Evolutionary conservation across 768 basidiomycete genomes (phyloP), one percentile per base, ranked within the genome.

Genomic region (Calocybe gangraenosa): DNA sequence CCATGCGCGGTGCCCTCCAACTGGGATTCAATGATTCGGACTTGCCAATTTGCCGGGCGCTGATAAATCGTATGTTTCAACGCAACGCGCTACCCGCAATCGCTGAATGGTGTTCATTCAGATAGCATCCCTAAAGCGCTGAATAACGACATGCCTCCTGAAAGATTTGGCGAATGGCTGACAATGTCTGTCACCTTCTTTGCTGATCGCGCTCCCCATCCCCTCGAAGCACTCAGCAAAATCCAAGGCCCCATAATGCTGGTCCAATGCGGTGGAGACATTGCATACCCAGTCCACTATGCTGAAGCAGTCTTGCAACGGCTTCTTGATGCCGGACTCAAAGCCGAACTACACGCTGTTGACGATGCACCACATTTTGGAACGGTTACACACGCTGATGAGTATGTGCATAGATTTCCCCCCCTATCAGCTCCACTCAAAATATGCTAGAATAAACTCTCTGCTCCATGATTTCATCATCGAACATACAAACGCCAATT

Each of bases 331-430:
- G 66, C 64, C 1, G 62, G 57, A 0, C 43, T 69, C 3, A 41
- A 60, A 11, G 66, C 58, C n/a, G 53, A 54, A 3, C 22, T 70
- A 0, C 30, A 55, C 1, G 41, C 46, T 1, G 52, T 68, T 3
- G 46, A 55, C 6, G 57, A 57, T 6, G 68, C 68, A 7, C 63
- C 68, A 2, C 69, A 70, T 48, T 68, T 67, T 38, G 68, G 69
- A 2, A 54, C 54, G 35, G 59, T 65, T 7, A 69, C 66, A 10
- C 58, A 70, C 44, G 47, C 61, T 10, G 52, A 59, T 14, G 47
- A 57, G 66, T 69, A 36, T 44, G 58, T 15, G 11, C 11, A 6
- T 11, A 28, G 5, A 28, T 28, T 28, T 28, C 11, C 25, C 11
- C 11, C 25, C 25, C 25, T 28, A 28, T 28, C 6, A 6, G 25